Conservation (phyloP, 176 grass and related monocot species). For the Triticum timopheevii region DNA sequence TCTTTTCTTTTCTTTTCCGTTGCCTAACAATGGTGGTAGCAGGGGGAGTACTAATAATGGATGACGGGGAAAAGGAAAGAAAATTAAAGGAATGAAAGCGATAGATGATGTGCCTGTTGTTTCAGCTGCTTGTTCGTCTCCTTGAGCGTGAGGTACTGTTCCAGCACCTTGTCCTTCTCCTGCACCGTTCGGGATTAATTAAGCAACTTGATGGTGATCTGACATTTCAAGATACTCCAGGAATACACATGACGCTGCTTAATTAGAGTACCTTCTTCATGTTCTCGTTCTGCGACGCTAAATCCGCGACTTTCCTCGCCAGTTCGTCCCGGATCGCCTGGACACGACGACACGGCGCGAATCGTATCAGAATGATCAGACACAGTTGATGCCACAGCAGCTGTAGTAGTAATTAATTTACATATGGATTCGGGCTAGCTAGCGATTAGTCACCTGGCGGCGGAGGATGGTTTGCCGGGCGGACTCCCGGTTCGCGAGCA, state of each 20-base stretch:
- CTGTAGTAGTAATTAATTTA: too few relatives aligned
- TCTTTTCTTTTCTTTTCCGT: not conserved
- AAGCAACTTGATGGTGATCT: not conserved
- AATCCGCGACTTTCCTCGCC: conserved; percentile 55
- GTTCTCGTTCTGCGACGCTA: conserved; percentile 70
- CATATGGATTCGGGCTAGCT: not conserved
- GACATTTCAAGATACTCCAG: not conserved
- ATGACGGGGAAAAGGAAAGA: not conserved
- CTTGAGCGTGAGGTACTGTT: conserved; percentile 73
- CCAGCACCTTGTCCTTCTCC: conserved; percentile 74
- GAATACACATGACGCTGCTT: not conserved
- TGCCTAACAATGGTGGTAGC: conserved; percentile 16
- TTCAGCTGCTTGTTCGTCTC: conserved; percentile 78
- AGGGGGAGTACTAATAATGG: not conserved
- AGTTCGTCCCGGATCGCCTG: conserved; percentile 78
- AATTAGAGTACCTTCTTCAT: conserved; percentile 61
- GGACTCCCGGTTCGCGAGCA: conserved; percentile 87
- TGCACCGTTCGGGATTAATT: not conserved
- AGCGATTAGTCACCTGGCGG: conserved; percentile 45
- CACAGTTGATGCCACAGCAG: not conserved
- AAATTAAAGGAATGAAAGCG: conserved; percentile 10
- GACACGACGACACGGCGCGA: not conserved
- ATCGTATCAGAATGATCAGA: not conserved
- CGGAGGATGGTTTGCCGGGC: conserved; percentile 85
- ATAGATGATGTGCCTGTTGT: conserved; percentile 61